Conservation (phyloP, 176 grass and related monocot species). For the Poa pratensis region DNA sequence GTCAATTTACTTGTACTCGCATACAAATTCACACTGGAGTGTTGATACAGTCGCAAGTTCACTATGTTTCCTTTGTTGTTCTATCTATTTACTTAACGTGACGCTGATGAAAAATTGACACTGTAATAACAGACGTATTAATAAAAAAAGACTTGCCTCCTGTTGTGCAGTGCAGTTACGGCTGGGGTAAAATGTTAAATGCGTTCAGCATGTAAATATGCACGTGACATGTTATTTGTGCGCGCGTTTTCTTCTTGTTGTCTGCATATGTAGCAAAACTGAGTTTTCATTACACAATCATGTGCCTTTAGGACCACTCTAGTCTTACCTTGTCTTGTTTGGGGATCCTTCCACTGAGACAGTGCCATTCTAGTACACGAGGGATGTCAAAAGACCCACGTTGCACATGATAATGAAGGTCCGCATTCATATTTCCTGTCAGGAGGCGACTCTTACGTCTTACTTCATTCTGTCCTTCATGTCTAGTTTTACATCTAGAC, state of each 20-base stretch:
- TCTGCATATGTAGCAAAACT: not conserved
- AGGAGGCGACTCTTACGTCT: not conserved
- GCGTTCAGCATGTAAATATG: not conserved
- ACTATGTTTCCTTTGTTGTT: not conserved
- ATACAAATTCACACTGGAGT: too few relatives aligned
- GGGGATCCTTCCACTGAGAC: slow-evolving; percentile 23
- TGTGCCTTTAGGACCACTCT: slow-evolving; percentile 40
- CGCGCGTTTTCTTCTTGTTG: slow-evolving; percentile 36
- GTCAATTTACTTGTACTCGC: not conserved
- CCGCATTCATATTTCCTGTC: not conserved
- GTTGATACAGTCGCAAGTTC: too few relatives aligned
- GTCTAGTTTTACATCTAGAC: not conserved
- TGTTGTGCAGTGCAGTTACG: slow-evolving; percentile 22
- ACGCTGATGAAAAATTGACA: not conserved
- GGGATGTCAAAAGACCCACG: slow-evolving; percentile 8
- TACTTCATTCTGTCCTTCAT: not conserved
- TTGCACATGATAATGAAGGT: slow-evolving; percentile 34
- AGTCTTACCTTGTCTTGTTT: slow-evolving; percentile 32
- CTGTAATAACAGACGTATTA: not conserved
- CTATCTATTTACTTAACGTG: not conserved
- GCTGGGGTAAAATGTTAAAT: slow-evolving; percentile 11
- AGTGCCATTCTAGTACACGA: slow-evolving; percentile 18
- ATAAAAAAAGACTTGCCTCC: not conserved
- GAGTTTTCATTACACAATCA: slow-evolving; percentile 48
- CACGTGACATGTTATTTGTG: not conserved